Evolutionary conservation across 208 protist species (phyloP).

Genomic region (Trypanosoma caninum): DNA sequence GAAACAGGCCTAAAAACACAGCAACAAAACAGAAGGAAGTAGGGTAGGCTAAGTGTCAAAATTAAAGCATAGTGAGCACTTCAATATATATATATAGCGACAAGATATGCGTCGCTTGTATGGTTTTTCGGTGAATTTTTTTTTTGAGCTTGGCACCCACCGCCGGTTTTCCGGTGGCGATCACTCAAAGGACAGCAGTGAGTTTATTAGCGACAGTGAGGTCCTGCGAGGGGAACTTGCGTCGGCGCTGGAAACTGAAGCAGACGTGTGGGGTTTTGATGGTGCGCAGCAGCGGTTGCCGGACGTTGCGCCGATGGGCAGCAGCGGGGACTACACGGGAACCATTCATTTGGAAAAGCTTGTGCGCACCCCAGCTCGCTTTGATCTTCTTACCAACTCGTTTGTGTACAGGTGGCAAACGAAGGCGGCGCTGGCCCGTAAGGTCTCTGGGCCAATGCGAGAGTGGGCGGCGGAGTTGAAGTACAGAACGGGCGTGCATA

Average conservation of each 20-base stretch:
- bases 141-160: background rate
- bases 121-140: conserved; percentile 2
- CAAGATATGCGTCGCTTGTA: conserved; percentile 20
- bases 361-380: conserved; percentile 63
- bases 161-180: conserved; percentile 3
- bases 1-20: background rate
- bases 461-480: conserved; percentile 90
- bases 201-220: conserved; percentile 39
- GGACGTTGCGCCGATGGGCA: background rate
- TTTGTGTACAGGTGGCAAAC: conserved; percentile 88
- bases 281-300: conserved; percentile 4
- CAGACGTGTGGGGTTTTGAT: conserved; percentile 16
- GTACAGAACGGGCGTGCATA: conserved; percentile 87
- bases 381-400: conserved; percentile 87
- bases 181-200: conserved; percentile 18
- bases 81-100: background rate
- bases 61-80: background rate
- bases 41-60: background rate
- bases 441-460: conserved; percentile 83
- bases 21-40: background rate
- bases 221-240: conserved; percentile 64
- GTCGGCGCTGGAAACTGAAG: conserved; percentile 48
- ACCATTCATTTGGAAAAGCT: conserved; percentile 60
- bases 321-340: background rate
- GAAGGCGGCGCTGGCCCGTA: conserved; percentile 66